These are phyloP conservation scores for Cercospora sp. DNA, from an alignment of 2,329 filamentous ascomycete species.

Conservation along the genomic window DNA sequence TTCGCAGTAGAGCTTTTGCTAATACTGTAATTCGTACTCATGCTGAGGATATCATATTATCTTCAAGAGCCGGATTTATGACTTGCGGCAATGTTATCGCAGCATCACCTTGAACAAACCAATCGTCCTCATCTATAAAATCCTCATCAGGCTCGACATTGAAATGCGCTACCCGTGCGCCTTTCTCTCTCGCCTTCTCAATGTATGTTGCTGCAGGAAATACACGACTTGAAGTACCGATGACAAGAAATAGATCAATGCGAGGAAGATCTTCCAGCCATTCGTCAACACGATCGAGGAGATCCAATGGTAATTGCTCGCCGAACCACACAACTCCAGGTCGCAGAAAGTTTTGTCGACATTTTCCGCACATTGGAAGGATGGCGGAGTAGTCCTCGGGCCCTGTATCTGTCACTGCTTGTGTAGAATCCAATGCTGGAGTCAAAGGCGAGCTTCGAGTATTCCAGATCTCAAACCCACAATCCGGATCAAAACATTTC, in stretches of 20 bases:
- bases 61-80: not conserved
- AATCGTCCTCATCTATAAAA: not conserved
- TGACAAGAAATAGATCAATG: not conserved
- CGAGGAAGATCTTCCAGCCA: not conserved
- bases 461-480: slow-evolving; percentile 3
- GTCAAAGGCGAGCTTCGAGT: not conserved
- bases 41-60: not conserved
- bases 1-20: not conserved
- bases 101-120: not conserved
- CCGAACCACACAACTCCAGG: not conserved
- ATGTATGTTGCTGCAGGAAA: not conserved
- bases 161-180: not conserved
- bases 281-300: not conserved
- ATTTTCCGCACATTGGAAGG: not conserved
- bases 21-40: no score
- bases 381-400: not conserved
- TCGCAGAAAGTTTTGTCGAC: not conserved
- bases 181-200: not conserved
- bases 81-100: not conserved
- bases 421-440: not conserved
- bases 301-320: not conserved
- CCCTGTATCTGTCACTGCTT: not conserved
- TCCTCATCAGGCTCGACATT: not conserved
- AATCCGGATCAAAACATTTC: slow-evolving; percentile 1
- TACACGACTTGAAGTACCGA: not conserved